A percentile compares a stretch with the other conserved stretches of the same genome.
These are phyloP conservation scores for Candida manassasensis DNA, from an alignment of 805 yeast species.

Conservation along the genomic window DNA sequence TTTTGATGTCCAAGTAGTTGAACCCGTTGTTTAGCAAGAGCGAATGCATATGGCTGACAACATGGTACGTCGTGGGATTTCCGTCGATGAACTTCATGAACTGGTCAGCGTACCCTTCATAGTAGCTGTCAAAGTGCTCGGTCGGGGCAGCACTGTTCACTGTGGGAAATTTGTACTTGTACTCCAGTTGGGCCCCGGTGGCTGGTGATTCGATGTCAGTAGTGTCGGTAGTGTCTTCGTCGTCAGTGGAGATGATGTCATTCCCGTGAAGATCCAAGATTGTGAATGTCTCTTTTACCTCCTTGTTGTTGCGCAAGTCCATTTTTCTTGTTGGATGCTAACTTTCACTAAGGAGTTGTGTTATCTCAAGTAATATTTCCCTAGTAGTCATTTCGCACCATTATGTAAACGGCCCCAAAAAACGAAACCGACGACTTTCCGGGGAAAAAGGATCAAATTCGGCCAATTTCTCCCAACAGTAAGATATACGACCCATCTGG, in stretches of 20 bases:
- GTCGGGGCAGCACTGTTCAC: not conserved
- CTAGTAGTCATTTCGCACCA: too few species aligned
- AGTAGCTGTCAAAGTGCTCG: not conserved
- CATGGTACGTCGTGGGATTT: slow-evolving; percentile 43
- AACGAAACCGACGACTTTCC: too few species aligned
- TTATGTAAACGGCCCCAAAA: too few species aligned
- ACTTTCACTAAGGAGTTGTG: not conserved
- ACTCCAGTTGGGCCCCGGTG: slow-evolving; percentile 1
- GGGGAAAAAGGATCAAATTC: too few species aligned
- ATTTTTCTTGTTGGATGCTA: slow-evolving; percentile 2
- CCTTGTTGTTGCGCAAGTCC: slow-evolving; percentile 11
- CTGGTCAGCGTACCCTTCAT: slow-evolving; percentile 5
- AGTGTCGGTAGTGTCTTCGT: slow-evolving; percentile 3
- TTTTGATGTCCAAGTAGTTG: slow-evolving; percentile 13
- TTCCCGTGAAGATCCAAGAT: slow-evolving; percentile 12
- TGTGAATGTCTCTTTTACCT: slow-evolving; percentile 11
- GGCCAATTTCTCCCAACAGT: too few species aligned
- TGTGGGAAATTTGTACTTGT: slow-evolving; percentile 3
- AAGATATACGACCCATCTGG: too few species aligned
- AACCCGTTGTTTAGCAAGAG: slow-evolving; percentile 26
- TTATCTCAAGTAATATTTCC: too few species aligned
- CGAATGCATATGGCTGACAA: slow-evolving; percentile 19
- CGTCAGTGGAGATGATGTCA: slow-evolving; percentile 7
- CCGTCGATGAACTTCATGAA: slow-evolving; percentile 13
- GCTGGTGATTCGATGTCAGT: not conserved